Conservation (phyloP, 163 green algal species). For the Chlamydomonas reinhardtii region DNA sequence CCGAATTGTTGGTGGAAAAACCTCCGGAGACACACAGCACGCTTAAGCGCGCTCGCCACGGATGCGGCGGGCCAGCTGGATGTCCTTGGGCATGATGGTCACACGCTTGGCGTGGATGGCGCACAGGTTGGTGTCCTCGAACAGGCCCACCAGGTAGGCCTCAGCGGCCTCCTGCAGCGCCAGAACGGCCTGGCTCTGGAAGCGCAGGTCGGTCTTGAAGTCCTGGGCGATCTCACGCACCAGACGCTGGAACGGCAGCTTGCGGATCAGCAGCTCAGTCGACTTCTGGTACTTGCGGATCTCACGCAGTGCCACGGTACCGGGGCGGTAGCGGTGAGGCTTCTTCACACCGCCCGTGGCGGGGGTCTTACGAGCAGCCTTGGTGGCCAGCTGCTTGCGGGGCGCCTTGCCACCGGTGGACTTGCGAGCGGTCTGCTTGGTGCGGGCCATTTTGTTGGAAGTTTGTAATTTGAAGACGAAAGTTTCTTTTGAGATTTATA, state of each 20-base stretch:
- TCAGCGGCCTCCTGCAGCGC: conserved; percentile 86
- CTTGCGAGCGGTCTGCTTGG: conserved; percentile 93
- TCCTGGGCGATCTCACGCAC: conserved; percentile 96
- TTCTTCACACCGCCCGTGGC: conserved; percentile 89
- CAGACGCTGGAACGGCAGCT: conserved; percentile 97
- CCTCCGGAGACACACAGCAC: background rate
- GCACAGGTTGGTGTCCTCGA: conserved; percentile 82
- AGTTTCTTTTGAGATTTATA: no score
- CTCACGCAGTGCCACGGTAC: conserved; percentile 91
- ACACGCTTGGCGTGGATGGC: conserved; percentile 98
- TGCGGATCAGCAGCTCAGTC: conserved; percentile 97
- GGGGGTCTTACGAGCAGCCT: conserved; percentile 91
- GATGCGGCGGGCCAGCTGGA: conserved; percentile 49
- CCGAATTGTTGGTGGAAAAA: no score
- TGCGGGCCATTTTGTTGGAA: conserved; percentile 88
- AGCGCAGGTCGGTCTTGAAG: conserved; percentile 95
- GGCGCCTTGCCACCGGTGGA: conserved; percentile 92
- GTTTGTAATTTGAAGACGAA: no score
- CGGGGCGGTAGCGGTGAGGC: conserved; percentile 88
- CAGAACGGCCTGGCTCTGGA: conserved; percentile 82
- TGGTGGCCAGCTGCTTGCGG: conserved; percentile 94
- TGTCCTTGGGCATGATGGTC: conserved; percentile 65
- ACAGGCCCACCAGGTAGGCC: conserved; percentile 73
- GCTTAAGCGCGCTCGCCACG: conserved; percentile 40
- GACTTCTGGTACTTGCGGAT: conserved; percentile 99